These are phyloP conservation scores for Gaertneriomyces semiglobifer DNA, from an alignment of 192 early-diverging fungal species.

Conservation along the genomic window DNA sequence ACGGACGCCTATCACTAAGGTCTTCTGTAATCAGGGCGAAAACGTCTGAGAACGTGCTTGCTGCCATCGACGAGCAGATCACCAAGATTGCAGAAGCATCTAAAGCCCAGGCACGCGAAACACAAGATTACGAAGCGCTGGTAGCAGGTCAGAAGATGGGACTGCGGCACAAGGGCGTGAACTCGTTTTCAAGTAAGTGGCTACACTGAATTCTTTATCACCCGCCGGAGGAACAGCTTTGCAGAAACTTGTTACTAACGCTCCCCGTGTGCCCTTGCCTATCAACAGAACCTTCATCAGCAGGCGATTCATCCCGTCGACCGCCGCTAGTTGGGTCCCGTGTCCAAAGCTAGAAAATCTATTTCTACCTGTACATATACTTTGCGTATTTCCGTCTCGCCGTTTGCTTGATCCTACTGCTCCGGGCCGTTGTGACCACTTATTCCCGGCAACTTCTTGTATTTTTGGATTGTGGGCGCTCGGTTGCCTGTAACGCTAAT, in stretches of 20 bases:
- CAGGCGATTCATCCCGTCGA: no score
- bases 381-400: no score
- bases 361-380: no score
- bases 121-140: conserved; percentile 31
- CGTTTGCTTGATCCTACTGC: background rate
- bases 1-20: background rate
- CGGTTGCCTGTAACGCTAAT: conserved; percentile 25
- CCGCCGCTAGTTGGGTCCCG: no score
- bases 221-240: no score
- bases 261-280: no score
- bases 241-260: no score
- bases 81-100: conserved; percentile 37
- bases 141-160: conserved; percentile 37
- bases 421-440: background rate
- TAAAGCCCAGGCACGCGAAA: conserved; percentile 22
- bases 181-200: no score
- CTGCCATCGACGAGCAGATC: conserved; percentile 53
- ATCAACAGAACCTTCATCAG: no score
- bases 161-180: conserved; percentile 5
- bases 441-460: conserved; percentile 24
- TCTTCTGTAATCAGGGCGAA: conserved; percentile 27
- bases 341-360: no score
- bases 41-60: conserved; percentile 56
- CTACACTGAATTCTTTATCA: no score
- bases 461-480: conserved; percentile 11